Conservation (phyloP, 805 yeast species). For the Wickerhamiella slavikovae region DNA sequence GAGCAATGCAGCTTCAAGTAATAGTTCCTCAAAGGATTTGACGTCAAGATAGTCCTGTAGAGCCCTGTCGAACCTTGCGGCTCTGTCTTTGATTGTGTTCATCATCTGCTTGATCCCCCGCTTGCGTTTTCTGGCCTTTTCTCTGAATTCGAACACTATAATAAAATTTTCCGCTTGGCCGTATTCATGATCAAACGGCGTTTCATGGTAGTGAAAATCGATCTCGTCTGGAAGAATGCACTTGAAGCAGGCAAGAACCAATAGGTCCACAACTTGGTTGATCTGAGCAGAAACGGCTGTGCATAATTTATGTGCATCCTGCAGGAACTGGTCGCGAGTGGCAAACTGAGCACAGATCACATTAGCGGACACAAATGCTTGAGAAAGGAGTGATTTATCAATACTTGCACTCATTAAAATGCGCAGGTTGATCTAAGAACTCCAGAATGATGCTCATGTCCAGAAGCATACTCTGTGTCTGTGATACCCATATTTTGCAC, state of each 20-base stretch:
- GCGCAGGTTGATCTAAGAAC: no score
- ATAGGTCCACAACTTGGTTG: slow-evolving; percentile 18
- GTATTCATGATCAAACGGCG: slow-evolving; percentile 22
- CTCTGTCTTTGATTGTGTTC: slow-evolving; percentile 5
- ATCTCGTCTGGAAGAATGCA: slow-evolving; percentile 48
- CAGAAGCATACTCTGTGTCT: slow-evolving; percentile 20
- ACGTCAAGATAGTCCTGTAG: slow-evolving; percentile 4
- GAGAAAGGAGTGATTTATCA: slow-evolving; percentile 1
- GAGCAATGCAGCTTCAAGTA: background rate
- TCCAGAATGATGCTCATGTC: background rate
- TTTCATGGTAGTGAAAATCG: slow-evolving; percentile 57
- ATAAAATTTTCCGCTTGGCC: slow-evolving; percentile 26
- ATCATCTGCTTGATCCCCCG: slow-evolving; percentile 2
- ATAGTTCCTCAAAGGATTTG: slow-evolving; percentile 1
- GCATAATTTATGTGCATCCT: slow-evolving; percentile 8
- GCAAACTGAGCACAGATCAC: slow-evolving; percentile 7
- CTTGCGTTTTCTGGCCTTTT: slow-evolving; percentile 27
- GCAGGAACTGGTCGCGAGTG: slow-evolving; percentile 3
- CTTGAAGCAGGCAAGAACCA: slow-evolving; percentile 46
- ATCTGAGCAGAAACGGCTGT: slow-evolving; percentile 28
- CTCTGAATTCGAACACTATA: slow-evolving; percentile 57
- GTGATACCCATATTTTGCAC: slow-evolving; percentile 28
- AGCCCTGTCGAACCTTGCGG: slow-evolving; percentile 5
- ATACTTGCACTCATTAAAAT: slow-evolving; percentile 1
- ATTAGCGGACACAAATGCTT: slow-evolving; percentile 1